A percentile compares a stretch with the other conserved stretches of the same genome.
Evolutionary conservation across 441 rosid species (phyloP).

Genomic region (Cnidoscolus chayamansa): DNA sequence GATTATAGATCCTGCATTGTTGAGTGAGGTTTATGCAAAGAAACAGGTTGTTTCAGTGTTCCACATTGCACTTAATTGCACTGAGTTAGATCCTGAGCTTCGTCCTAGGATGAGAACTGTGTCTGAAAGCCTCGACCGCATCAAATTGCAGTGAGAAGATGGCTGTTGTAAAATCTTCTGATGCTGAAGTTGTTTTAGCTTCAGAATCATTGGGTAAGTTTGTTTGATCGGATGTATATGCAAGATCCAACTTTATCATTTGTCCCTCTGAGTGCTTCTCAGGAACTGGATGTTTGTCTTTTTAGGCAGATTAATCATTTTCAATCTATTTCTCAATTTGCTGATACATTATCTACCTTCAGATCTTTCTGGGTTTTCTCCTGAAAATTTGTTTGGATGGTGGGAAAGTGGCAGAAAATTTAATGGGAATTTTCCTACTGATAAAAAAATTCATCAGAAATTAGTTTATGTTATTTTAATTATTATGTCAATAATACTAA

Average conservation of each 20-base stretch:
- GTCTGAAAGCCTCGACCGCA: constrained; percentile 69
- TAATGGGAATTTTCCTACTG: too few species aligned
- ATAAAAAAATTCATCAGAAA: too few species aligned
- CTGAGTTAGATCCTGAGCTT: constrained; percentile 71
- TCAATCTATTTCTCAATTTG: too few species aligned
- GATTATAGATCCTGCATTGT: constrained; percentile 60
- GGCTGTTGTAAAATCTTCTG: constrained; percentile 18
- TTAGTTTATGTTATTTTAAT: too few species aligned
- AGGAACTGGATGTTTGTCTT: constrained; percentile 5
- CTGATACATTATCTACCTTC: too few species aligned
- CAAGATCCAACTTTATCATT: neutral
- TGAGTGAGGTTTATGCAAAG: constrained; percentile 54
- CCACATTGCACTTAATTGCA: constrained; percentile 76
- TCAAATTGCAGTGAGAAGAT: constrained; percentile 36
- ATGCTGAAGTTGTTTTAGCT: constrained; percentile 13
- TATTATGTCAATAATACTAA: too few species aligned
- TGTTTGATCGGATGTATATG: neutral
- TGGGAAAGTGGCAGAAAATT: too few species aligned
- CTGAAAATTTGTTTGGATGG: too few species aligned
- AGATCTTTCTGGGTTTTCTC: too few species aligned
- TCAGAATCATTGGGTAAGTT: constrained; percentile 7
- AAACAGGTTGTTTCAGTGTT: constrained; percentile 61
- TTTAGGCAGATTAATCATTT: neutral
- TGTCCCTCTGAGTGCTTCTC: neutral
- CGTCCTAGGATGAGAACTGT: constrained; percentile 85